A percentile compares a stretch with the other conserved stretches of the same genome.
These are phyloP conservation scores for Seminavis robusta DNA, from an alignment of 108 stramenopile species.

Conservation along the genomic window DNA sequence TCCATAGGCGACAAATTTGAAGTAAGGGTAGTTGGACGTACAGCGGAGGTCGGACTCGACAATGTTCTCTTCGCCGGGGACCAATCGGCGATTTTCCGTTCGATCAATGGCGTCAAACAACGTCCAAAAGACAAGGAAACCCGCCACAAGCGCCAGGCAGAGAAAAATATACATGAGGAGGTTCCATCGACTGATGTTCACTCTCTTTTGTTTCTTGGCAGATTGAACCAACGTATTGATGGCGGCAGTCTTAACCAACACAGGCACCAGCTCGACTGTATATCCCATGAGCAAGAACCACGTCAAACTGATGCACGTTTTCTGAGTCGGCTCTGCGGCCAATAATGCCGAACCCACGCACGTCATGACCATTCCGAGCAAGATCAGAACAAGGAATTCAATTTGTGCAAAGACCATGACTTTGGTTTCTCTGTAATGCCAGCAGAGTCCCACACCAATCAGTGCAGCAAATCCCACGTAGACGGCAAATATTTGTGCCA, in stretches of 20 bases:
- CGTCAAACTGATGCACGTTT: conserved; percentile 13
- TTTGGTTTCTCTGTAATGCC: conserved; percentile 11
- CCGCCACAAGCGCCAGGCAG: background rate
- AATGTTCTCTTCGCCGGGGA: background rate
- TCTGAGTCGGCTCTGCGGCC: conserved; percentile 7
- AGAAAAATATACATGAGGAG: conserved; percentile 15
- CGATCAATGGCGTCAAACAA: conserved; percentile 11
- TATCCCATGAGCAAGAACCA: conserved; percentile 44
- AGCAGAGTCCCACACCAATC: no score
- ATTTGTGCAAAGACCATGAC: conserved; percentile 14
- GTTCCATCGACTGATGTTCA: conserved; percentile 15
- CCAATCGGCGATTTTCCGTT: background rate
- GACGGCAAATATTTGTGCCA: conserved; percentile 8
- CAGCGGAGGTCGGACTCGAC: conserved; percentile 8
- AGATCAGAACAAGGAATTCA: conserved; percentile 22
- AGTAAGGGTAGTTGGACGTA: background rate
- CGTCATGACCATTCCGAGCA: conserved; percentile 25
- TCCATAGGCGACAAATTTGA: conserved; percentile 1
- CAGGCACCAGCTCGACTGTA: conserved; percentile 30
- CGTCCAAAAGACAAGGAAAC: conserved; percentile 30
- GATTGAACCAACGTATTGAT: conserved; percentile 28
- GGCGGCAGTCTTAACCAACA: conserved; percentile 38
- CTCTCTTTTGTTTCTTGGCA: conserved; percentile 19
- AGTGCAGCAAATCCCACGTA: conserved; percentile 1
- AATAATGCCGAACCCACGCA: conserved; percentile 21